These are phyloP conservation scores for Aspergillus steynii DNA, from an alignment of 495 filamentous ascomycete species.

Conservation along the genomic window DNA sequence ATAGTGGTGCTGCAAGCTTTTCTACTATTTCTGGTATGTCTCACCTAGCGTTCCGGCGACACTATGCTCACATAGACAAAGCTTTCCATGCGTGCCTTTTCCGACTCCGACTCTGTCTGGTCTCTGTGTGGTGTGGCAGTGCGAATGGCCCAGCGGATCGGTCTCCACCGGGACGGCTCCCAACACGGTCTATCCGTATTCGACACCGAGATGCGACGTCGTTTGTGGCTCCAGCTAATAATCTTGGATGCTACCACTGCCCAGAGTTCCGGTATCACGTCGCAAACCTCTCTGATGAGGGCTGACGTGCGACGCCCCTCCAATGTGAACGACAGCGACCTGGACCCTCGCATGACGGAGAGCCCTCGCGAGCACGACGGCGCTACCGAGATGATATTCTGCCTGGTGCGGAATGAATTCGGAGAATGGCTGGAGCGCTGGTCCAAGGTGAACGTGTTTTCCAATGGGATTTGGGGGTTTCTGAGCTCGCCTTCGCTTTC, in stretches of 20 bases:
- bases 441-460: constrained; percentile 20
- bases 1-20: constrained; percentile 48
- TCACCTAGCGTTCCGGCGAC: neutral
- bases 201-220: constrained; percentile 47
- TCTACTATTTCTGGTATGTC: constrained; percentile 41
- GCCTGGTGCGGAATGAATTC: constrained; percentile 50
- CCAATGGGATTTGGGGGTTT: constrained; percentile 36
- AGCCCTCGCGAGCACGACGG: constrained; percentile 52
- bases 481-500: constrained; percentile 33
- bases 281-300: constrained; percentile 17
- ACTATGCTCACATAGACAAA: constrained; percentile 5
- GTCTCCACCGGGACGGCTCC: constrained; percentile 46
- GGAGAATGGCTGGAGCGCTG: constrained; percentile 42
- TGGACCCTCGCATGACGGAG: constrained; percentile 58
- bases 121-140: constrained; percentile 42
- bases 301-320: constrained; percentile 41
- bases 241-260: constrained; percentile 36
- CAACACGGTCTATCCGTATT: constrained; percentile 38
- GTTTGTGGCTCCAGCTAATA: constrained; percentile 41
- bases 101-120: constrained; percentile 45
- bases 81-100: constrained; percentile 32
- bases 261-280: constrained; percentile 32
- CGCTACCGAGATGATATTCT: constrained; percentile 69
- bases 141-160: constrained; percentile 45
- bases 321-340: constrained; percentile 60